Conservation (phyloP, 148 eudicot genomes). For the Persicaria maculosa region DNA sequence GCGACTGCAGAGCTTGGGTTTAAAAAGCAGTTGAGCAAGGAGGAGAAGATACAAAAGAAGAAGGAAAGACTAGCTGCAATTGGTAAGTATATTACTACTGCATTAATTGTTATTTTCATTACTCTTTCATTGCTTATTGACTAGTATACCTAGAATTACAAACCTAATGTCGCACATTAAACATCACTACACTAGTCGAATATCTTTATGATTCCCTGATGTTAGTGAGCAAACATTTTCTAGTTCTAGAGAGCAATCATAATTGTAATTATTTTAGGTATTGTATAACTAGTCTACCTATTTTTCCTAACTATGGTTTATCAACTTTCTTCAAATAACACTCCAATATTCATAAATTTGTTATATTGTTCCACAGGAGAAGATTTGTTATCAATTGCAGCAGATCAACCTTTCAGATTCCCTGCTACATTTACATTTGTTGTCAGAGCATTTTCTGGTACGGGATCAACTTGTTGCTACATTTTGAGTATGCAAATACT, state of each 20-base stretch:
- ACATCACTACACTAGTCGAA: not conserved
- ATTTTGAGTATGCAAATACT: conserved; percentile 10
- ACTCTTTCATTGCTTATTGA: not conserved
- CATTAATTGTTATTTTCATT: not conserved
- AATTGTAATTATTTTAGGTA: not conserved
- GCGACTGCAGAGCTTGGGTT: conserved; percentile 71
- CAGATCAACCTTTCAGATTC: conserved; percentile 95
- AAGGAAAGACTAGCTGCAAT: conserved; percentile 95
- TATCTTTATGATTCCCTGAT: not conserved
- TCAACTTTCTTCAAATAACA: not conserved
- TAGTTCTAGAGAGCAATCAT: not conserved
- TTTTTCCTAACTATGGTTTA: not conserved
- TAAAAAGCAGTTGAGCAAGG: conserved; percentile 82
- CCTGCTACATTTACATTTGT: conserved; percentile 77
- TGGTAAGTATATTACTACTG: conserved; percentile 34
- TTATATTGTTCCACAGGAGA: conserved; percentile 54
- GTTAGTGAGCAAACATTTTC: not conserved
- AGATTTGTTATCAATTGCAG: conserved; percentile 87
- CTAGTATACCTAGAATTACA: not conserved
- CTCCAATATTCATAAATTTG: not conserved
- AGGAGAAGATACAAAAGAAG: conserved; percentile 83
- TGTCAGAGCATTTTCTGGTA: conserved; percentile 68
- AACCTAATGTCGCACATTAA: not conserved
- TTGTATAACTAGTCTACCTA: not conserved
- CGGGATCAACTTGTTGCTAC: conserved; percentile 5